Evolutionary conservation across 352 stramenopile species (phyloP).

Genomic region (Pythium chondricola): DNA sequence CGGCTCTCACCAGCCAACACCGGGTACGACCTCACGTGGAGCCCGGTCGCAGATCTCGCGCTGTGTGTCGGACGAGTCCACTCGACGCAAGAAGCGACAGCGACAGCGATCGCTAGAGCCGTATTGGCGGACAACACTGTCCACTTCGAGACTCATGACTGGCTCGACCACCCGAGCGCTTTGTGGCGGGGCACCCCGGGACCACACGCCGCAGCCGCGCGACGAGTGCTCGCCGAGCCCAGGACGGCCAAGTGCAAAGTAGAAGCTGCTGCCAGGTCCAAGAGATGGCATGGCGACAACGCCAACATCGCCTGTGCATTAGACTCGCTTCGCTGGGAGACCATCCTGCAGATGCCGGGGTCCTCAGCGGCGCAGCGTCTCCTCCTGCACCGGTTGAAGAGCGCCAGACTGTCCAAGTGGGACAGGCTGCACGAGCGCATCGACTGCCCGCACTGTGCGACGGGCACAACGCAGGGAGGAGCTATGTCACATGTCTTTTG

Average conservation of each 20-base stretch:
- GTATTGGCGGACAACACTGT: no score
- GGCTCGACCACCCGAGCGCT: background rate
- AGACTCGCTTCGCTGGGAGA: background rate
- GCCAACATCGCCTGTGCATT: background rate
- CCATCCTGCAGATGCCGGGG: background rate
- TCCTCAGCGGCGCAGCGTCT: background rate
- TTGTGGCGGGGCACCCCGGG: background rate
- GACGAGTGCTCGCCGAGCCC: no score
- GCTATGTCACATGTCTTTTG: background rate
- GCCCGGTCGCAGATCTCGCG: background rate
- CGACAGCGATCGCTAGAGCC: background rate
- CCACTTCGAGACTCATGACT: background rate
- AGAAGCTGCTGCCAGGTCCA: background rate
- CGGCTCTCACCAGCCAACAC: background rate
- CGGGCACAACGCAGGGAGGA: background rate
- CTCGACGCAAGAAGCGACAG: background rate
- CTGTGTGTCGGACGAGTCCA: background rate
- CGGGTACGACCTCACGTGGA: background rate
- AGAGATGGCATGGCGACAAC: background rate
- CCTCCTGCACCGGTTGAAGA: background rate
- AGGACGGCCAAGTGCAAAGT: no score
- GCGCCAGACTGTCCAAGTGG: background rate
- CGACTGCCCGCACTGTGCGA: background rate
- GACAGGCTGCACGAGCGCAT: background rate
- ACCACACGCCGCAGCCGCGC: background rate